A percentile compares a stretch with the other conserved stretches of the same genome.
These are phyloP conservation scores for Scutellaria minor DNA, from an alignment of 257 asterid genomes.

Conservation along the genomic window DNA sequence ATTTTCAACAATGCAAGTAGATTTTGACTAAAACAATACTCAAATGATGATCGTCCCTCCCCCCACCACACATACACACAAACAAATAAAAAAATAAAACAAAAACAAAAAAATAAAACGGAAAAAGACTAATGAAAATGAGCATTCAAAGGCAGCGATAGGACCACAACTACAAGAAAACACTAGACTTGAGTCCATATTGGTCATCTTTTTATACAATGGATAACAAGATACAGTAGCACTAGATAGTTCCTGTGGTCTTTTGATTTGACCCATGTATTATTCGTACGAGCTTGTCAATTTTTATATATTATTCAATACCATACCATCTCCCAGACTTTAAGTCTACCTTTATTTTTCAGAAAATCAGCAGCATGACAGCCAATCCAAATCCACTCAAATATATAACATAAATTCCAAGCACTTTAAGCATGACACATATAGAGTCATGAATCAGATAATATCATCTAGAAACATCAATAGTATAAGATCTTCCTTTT, in stretches of 20 bases:
- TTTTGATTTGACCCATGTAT: too few relatives aligned
- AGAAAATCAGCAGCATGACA: not conserved
- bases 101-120: not conserved
- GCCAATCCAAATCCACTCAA: not conserved
- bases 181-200: not conserved
- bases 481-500: not conserved
- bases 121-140: too few relatives aligned
- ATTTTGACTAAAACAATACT: not conserved
- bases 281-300: not conserved
- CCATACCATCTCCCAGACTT: not conserved
- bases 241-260: too few relatives aligned
- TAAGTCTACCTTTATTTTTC: conserved; percentile 4
- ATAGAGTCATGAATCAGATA: conserved; percentile 1
- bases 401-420: not conserved
- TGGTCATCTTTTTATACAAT: not conserved
- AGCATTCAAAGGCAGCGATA: not conserved
- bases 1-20: not conserved
- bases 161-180: not conserved
- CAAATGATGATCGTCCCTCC: not conserved
- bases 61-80: not conserved
- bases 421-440: not conserved
- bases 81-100: not conserved
- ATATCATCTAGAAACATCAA: conserved; percentile 1
- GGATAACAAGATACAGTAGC: not conserved
- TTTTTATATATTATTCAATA: not conserved